These are phyloP conservation scores for Scenedesmus sp. DNA, from an alignment of 163 green algal species.

Conservation along the genomic window DNA sequence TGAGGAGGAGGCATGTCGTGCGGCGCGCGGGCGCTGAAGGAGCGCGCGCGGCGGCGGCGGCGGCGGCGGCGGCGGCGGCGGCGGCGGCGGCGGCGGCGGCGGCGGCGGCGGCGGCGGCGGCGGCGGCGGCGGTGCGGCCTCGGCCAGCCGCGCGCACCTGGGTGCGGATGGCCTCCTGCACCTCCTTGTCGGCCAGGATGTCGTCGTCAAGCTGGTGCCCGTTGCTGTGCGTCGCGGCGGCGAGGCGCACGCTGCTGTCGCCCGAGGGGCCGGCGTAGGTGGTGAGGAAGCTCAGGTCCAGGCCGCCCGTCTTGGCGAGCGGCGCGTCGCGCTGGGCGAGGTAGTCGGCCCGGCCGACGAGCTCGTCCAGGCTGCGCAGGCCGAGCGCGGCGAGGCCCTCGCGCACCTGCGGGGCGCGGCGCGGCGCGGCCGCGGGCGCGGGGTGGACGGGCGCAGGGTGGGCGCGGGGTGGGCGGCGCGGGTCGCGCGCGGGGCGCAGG, in stretches of 20 bases:
- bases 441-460: background rate
- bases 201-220: slow-evolving; percentile 93
- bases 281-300: slow-evolving; percentile 97
- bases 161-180: slow-evolving; percentile 61
- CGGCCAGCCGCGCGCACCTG: background rate
- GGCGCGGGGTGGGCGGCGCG: no score
- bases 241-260: slow-evolving; percentile 13
- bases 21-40: background rate
- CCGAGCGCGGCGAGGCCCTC: slow-evolving; percentile 84
- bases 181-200: slow-evolving; percentile 86
- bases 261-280: slow-evolving; percentile 57
- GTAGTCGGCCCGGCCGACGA: slow-evolving; percentile 89
- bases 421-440: background rate
- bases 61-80: no score
- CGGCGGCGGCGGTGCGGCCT: no score
- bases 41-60: background rate
- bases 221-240: slow-evolving; percentile 82
- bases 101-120: background rate
- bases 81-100: no score
- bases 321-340: slow-evolving; percentile 74
- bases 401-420: slow-evolving; percentile 31
- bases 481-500: no score
- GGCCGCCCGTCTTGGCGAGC: slow-evolving; percentile 89
- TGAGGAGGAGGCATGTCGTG: background rate
- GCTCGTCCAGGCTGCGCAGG: slow-evolving; percentile 90